Percentiles rank a stretch among this genome's conserved stretches.
These are phyloP conservation scores for Bonia amplexicaulis DNA, from an alignment of 176 grass and related monocot species.

Conservation along the genomic window DNA sequence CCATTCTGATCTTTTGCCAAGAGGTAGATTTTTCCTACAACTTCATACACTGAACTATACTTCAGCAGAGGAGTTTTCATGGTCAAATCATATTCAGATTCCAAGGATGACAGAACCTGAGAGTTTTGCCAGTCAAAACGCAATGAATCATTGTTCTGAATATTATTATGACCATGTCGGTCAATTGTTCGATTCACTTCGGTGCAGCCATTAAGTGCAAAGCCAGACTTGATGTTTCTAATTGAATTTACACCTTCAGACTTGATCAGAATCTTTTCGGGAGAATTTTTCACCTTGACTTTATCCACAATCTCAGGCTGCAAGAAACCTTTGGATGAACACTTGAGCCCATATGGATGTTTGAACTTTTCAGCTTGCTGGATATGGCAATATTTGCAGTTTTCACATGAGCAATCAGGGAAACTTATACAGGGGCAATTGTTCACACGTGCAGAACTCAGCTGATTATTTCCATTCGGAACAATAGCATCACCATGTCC, in stretches of 20 bases:
- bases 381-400: conserved; percentile 29
- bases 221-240: conserved; percentile 17
- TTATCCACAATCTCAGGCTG: background rate
- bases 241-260: conserved; percentile 28
- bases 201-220: background rate
- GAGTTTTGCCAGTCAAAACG: background rate
- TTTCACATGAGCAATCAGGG: conserved; percentile 20
- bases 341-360: background rate
- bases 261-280: conserved; percentile 33
- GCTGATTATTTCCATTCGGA: conserved; percentile 16
- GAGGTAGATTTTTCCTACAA: conserved; percentile 34
- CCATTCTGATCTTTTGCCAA: conserved; percentile 68
- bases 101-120: conserved; percentile 1
- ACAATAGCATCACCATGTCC: background rate
- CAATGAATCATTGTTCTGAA: background rate
- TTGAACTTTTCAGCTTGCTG: conserved; percentile 30
- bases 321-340: background rate
- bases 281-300: background rate
- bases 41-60: conserved; percentile 27
- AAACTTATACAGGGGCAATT: conserved; percentile 23
- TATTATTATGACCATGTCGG: background rate
- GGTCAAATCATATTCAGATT: background rate
- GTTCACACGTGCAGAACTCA: conserved; percentile 14
- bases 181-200: background rate
- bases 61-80: conserved; percentile 19